phyloP scores from a whole-genome alignment of 176 grass and related monocot genomes.

The Carex pumila region DNA sequence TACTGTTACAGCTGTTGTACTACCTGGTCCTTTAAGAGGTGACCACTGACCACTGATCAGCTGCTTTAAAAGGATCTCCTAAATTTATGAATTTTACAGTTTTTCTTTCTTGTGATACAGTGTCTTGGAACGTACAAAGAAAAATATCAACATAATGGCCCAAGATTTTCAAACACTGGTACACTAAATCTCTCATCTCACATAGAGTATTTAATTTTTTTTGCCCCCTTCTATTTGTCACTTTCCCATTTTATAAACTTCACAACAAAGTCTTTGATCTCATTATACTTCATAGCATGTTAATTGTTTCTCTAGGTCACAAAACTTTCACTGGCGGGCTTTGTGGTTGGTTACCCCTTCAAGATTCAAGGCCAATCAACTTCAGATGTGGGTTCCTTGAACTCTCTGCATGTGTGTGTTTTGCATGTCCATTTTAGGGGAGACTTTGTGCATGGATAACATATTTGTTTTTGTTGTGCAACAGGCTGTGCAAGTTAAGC shows the following conservation, averaged over 20 bases:
- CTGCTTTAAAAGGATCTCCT: background rate
- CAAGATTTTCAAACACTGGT: slow-evolving; percentile 65
- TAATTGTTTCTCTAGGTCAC: slow-evolving; percentile 34
- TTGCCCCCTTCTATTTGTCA: background rate
- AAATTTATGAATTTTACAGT: background rate
- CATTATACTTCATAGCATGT: background rate
- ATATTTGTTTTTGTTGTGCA: slow-evolving; percentile 35
- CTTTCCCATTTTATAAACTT: background rate
- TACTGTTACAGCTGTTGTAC: background rate
- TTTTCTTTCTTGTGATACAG: slow-evolving; percentile 34
- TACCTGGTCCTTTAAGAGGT: background rate
- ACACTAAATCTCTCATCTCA: slow-evolving; percentile 21
- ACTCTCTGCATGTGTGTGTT: background rate
- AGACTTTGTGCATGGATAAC: background rate
- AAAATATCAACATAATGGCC: slow-evolving; percentile 60
- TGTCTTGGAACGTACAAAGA: slow-evolving; percentile 77
- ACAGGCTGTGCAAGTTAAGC: slow-evolving; percentile 70
- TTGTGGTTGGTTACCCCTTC: slow-evolving; percentile 80
- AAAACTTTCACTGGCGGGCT: slow-evolving; percentile 52
- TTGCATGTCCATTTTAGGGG: background rate
- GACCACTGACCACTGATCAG: too few relatives aligned
- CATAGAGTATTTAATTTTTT: background rate
- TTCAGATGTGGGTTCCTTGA: slow-evolving; percentile 29
- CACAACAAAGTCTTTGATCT: background rate
- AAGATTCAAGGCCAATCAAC: slow-evolving; percentile 48